Evolutionary conservation across 768 basidiomycete species (phyloP), one percentile per base, ranked within the genome.

Genomic region (Trametes meyenii): DNA sequence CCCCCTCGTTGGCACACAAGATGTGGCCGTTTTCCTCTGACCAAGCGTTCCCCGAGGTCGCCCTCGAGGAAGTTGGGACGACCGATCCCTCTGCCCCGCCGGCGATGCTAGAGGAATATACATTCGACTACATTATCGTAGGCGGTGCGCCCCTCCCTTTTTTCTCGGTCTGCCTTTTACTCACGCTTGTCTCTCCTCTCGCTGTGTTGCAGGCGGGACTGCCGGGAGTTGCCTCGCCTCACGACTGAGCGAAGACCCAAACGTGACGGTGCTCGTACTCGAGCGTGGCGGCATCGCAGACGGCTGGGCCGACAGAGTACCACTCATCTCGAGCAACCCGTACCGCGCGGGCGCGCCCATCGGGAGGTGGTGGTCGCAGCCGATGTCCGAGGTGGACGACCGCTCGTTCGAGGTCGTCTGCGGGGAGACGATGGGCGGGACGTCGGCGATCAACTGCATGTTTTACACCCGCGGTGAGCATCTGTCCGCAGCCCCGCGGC

Each of bases 191-290:
- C 3, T 44, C 43, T 12, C 12, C 4, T n/a, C 14, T 24, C 14
- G n/a, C 14, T 14, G 14, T 2, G 17, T 13, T n/a, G n/a, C 43
- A 58, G 52, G 38, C 79, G 85, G 85, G 5, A 85, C 84, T 10
- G 77, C 84, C 1, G 85, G 85, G 16, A 85, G 83, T 65, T 84
- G 82, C 17, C 74, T 86, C 7, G 85, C 84, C 17, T 74, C 83
- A 5, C 77, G 85, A 21, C 72, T 87, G 19, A 79, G 77, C 17
- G 85, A 87, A 69, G 76, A 84, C 56, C 79, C 82, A 1, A 71
- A 70, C 0, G 65, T 84, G n/a, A 75, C 77, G 11, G 83, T 87
- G 19, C 74, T 87, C 8, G 68, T 87, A 1, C 67, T 87, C 2
- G 85, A 87, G 66, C 78, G 83, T 19, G 85, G 85, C 1, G 76